Evolutionary conservation across 768 basidiomycete genomes (phyloP).

Genomic region (Mrakia gelida): DNA sequence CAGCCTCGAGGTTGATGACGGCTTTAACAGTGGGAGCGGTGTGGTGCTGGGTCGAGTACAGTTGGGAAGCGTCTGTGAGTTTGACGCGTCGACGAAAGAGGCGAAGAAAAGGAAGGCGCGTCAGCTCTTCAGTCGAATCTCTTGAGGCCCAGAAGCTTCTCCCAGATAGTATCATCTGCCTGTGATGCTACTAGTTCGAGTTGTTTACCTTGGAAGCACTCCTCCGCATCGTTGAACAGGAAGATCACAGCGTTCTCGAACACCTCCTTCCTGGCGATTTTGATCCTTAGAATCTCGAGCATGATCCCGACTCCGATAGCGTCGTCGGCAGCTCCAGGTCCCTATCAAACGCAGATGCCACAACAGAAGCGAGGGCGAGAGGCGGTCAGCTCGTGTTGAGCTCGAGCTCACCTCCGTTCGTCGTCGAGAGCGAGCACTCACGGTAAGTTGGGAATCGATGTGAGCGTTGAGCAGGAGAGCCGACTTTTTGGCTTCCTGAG

Average conservation of each 20-base stretch:
- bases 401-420: no score
- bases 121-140: neutral
- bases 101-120: neutral
- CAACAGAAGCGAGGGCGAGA: no score
- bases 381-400: no score
- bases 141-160: no score
- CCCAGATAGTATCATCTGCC: no score
- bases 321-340: constrained; percentile 29
- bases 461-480: constrained; percentile 31
- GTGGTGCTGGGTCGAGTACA: constrained; percentile 26
- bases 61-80: constrained; percentile 9
- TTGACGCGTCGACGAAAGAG: neutral
- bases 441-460: constrained; percentile 22
- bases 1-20: constrained; percentile 31
- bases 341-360: neutral
- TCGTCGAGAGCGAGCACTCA: no score
- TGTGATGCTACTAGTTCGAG: no score
- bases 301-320: constrained; percentile 23
- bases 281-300: constrained; percentile 26
- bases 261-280: constrained; percentile 1
- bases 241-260: constrained; percentile 27
- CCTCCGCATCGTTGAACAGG: constrained; percentile 32
- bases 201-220: constrained; percentile 9
- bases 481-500: neutral
- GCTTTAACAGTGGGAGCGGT: constrained; percentile 21